Conservation (phyloP, 305 asterid genomes). For the Fraxinus latifolia region DNA sequence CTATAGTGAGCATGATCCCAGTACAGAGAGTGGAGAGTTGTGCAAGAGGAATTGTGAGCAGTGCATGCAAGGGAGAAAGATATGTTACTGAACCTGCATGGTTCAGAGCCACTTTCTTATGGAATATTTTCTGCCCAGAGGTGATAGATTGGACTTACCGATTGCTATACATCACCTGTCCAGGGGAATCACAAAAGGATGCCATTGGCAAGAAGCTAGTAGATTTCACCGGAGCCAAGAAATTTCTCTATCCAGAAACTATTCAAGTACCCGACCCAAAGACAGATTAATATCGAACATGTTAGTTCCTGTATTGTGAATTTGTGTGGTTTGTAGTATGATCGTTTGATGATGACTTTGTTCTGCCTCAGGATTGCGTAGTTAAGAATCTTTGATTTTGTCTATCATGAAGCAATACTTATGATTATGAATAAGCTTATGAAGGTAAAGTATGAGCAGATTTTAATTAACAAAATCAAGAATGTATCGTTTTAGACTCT, state of each 20-base stretch:
- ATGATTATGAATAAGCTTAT: background rate
- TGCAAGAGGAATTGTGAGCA: slow-evolving; percentile 52
- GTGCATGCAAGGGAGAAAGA: slow-evolving; percentile 59
- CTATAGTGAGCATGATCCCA: slow-evolving; percentile 46
- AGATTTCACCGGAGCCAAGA: slow-evolving; percentile 50
- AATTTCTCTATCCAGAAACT: slow-evolving; percentile 51
- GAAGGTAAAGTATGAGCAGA: background rate
- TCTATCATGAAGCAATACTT: background rate
- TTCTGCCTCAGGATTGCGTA: background rate
- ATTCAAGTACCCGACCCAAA: slow-evolving; percentile 28
- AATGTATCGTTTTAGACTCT: slow-evolving; percentile 36
- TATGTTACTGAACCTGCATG: slow-evolving; percentile 64
- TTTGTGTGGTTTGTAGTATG: background rate
- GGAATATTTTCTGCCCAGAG: slow-evolving; percentile 65
- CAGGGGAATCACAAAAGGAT: slow-evolving; percentile 32
- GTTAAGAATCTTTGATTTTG: background rate
- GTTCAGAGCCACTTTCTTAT: slow-evolving; percentile 43
- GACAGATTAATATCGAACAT: slow-evolving; percentile 26
- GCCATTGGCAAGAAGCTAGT: slow-evolving; percentile 46
- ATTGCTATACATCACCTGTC: slow-evolving; percentile 29
- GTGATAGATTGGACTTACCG: slow-evolving; percentile 51
- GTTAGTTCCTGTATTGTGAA: background rate
- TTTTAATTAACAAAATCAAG: background rate
- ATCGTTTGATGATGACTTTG: background rate
- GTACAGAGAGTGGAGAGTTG: slow-evolving; percentile 44